Evolutionary conservation across 345 rosid genomes (phyloP), one percentile per base, ranked within the genome.

Genomic region (Lagerstroemia speciosa): DNA sequence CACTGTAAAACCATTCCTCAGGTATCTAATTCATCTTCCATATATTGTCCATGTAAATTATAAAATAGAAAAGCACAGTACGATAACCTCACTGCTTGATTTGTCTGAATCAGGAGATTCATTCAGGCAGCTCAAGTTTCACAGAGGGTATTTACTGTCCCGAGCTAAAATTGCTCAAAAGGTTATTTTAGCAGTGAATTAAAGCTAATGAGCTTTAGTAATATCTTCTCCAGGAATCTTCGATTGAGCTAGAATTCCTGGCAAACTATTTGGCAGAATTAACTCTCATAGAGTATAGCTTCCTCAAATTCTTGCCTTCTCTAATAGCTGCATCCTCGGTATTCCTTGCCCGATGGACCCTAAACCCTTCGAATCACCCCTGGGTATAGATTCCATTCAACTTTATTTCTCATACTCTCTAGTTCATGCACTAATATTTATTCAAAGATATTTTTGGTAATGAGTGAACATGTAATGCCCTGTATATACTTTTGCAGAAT

Each of bases 261-360:
- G 93, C 97, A 68, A 91, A 91, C 80, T 93, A 85, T 77, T 76
- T 93, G 31, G 94, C 97, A 9, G 97, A 91, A 78, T 63, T 91
- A 78, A 87, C 89, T 52, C 95, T 91, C n/a, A 40, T 83, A 38
- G 95, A 91, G 53, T 91, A 91, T 72, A 79, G 70, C 75, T 89
- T 91, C 83, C 80, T 87, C 26, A 84, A 81, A 84, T 85, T 83
- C 78, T 73, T 85, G 45, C 99, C 99, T 61, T 93, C 99, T 31
- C 73, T 83, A 29, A 64, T 82, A 66, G 99, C 99, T 43, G 99
- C 99, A 33, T 89, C 99, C 69, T 89, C 96, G 26, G 94, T 93
- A 66, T 86, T 93, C 78, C 83, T 93, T 30, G 97, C 99, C 53
- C 76, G 82, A 80, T 91, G 97, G 96, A 89, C 94, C n/a, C 95